Percentiles rank a stretch among this genome's conserved stretches.
phyloP scores from a whole-genome alignment of 2,329 filamentous ascomycete species.

The Stenocarpella maydis region DNA sequence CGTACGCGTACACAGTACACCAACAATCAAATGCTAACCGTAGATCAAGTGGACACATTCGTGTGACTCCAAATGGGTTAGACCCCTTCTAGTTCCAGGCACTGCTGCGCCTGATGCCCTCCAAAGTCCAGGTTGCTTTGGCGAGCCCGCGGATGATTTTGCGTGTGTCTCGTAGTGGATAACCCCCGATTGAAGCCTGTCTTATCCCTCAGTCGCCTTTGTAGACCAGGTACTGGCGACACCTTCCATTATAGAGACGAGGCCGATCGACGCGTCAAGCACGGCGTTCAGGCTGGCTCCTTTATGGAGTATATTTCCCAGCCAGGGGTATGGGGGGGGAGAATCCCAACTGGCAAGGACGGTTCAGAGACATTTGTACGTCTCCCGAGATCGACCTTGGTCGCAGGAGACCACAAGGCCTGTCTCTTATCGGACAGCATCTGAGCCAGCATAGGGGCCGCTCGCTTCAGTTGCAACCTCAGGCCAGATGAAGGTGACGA shows the following conservation, averaged over 20 bases:
- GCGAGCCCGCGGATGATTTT: slow-evolving; percentile 7
- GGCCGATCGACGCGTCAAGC: not conserved
- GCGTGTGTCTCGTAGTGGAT: not conserved
- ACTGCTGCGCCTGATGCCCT: slow-evolving; percentile 4
- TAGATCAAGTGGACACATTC: not conserved
- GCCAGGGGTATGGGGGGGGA: no score
- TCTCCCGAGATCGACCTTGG: not conserved
- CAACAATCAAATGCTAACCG: not conserved
- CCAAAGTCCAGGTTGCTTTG: not conserved
- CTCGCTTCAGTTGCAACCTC: not conserved
- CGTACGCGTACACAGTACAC: not conserved
- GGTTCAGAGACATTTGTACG: not conserved
- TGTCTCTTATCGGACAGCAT: not conserved
- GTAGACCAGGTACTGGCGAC: not conserved
- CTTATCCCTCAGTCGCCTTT: not conserved
- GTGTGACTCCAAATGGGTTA: slow-evolving; percentile 16
- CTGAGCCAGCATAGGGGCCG: not conserved
- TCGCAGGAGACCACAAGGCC: not conserved
- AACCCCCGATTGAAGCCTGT: slow-evolving; percentile 2
- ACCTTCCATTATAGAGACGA: not conserved
- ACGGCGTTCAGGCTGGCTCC: not conserved
- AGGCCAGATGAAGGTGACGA: not conserved
- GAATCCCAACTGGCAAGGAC: not conserved
- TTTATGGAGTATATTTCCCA: not conserved
- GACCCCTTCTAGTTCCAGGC: slow-evolving; percentile 15